Percentiles rank a stretch among this genome's conserved stretches.
phyloP scores from a whole-genome alignment of 257 asterid species.

The Datura wrightii region DNA sequence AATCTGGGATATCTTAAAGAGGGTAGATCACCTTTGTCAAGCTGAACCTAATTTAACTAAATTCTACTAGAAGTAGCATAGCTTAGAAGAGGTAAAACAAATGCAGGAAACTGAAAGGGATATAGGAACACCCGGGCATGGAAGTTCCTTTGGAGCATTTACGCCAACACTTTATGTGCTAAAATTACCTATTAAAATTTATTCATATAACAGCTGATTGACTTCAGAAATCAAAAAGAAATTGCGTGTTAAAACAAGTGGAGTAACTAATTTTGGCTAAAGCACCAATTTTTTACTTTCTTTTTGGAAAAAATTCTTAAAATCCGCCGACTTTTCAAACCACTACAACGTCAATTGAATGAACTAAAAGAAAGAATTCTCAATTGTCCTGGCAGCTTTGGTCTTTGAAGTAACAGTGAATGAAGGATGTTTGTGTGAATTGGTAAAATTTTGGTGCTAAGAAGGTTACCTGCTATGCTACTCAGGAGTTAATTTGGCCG shows the following conservation, averaged over 20 bases:
- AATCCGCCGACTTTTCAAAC: neutral
- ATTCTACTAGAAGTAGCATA: neutral
- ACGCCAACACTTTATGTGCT: neutral
- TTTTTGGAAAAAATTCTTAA: neutral
- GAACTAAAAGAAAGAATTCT: neutral
- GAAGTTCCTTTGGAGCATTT: conserved; percentile 23
- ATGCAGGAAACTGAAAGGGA: neutral
- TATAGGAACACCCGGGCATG: neutral
- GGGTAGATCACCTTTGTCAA: neutral
- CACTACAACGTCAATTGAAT: neutral
- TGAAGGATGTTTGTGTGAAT: neutral
- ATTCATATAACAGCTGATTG: neutral
- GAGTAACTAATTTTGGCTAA: neutral
- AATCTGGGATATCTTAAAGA: neutral
- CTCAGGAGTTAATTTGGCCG: neutral
- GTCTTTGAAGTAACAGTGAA: neutral
- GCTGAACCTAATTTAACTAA: neutral
- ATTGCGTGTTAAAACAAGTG: neutral
- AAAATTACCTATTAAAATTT: neutral
- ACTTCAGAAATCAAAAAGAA: neutral
- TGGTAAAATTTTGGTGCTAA: neutral
- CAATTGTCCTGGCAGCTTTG: neutral
- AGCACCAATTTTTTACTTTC: neutral
- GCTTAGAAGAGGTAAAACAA: neutral
- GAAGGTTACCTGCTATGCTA: conserved; percentile 8